Evolutionary conservation across 2,329 filamentous ascomycete genomes (phyloP), one percentile per base, ranked within the genome.

Genomic region (Phialocephala subalpina): DNA sequence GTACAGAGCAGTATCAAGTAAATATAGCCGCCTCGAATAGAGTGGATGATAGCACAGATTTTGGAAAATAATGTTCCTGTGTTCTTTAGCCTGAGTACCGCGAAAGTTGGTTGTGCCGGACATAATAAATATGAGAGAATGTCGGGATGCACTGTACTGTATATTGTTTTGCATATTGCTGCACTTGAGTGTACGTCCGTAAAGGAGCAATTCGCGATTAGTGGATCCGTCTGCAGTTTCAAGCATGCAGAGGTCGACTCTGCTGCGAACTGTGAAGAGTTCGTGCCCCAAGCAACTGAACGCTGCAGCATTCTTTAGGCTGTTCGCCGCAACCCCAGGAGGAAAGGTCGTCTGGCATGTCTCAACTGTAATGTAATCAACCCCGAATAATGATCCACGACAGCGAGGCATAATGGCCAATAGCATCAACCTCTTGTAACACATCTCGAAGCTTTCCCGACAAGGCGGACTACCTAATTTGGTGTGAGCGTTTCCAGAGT

Each of bases 11-110:
- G 47, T 42, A n/a, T 63, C 52, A 62, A 53, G 60, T 63, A 61
- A 59, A 68, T 63, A 66, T 69, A 70, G 58, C 64, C 66, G 69
- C 69, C 56, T 70, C 65, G 57, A 69, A 62, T 65, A 66, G 36
- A 67, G 59, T 70, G 35, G 57, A 47, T 58, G 62, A 60, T 58
- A 55, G 49, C 47, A 62, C 40, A 58, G 61, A 56, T 59, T 49
- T 61, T 60, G 57, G 47, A 63, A 58, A 61, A 56, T 58, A 60
- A 56, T 47, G 40, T 57, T 49, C n/a, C 18, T 49, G 45, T 49
- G n/a, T 49, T n/a, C 45, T 49, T 67, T 61, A 61, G 65, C 65
- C 61, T 60, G n/a, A 22, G 49, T 29, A 42, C 42, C 35, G 60
- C 35, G 22, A 49, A n/a, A 20, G 52, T 57, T 60, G 60, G 60